A percentile compares a stretch with the other conserved stretches of the same genome.
These are phyloP conservation scores for Fusarium austroafricanum DNA, from an alignment of 2,329 filamentous ascomycete genomes.

Conservation along the genomic window DNA sequence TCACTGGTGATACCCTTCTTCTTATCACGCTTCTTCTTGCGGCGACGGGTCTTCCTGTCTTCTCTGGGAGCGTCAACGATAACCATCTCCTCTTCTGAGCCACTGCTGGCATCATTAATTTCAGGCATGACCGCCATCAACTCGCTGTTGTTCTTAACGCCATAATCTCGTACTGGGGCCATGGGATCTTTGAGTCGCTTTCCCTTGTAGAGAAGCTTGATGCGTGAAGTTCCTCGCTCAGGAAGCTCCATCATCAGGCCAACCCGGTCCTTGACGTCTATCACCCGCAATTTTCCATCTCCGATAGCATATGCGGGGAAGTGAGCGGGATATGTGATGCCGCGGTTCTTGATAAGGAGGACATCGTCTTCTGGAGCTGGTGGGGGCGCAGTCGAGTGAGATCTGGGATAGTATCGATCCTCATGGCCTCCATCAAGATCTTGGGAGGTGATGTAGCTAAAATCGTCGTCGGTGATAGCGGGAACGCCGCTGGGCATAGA, in stretches of 20 bases:
- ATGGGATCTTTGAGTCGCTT: slow-evolving; percentile 74
- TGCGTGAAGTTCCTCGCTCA: slow-evolving; percentile 60
- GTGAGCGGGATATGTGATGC: slow-evolving; percentile 73
- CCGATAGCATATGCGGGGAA: slow-evolving; percentile 82
- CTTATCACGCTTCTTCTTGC: slow-evolving; percentile 57
- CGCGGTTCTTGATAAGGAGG: slow-evolving; percentile 75
- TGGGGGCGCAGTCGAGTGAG: slow-evolving; percentile 49
- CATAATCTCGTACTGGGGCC: slow-evolving; percentile 68
- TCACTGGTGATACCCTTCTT: slow-evolving; percentile 48
- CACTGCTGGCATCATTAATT: slow-evolving; percentile 50
- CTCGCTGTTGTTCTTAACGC: slow-evolving; percentile 70
- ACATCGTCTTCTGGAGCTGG: slow-evolving; percentile 72
- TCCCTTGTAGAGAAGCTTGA: slow-evolving; percentile 81
- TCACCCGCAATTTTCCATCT: slow-evolving; percentile 75
- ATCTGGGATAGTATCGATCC: slow-evolving; percentile 56
- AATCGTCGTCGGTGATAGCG: slow-evolving; percentile 80
- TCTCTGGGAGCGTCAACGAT: slow-evolving; percentile 56
- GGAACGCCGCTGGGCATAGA: slow-evolving; percentile 62
- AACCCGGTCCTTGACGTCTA: slow-evolving; percentile 74
- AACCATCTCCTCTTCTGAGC: slow-evolving; percentile 59
- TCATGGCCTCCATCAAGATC: slow-evolving; percentile 66
- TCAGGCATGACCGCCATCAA: slow-evolving; percentile 63
- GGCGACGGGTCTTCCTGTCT: slow-evolving; percentile 53
- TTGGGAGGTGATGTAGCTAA: slow-evolving; percentile 84
- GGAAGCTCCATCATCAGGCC: slow-evolving; percentile 73